These are phyloP conservation scores for Sporisorium scitamineum DNA, from an alignment of 1,284 basidiomycete genomes.

Conservation along the genomic window DNA sequence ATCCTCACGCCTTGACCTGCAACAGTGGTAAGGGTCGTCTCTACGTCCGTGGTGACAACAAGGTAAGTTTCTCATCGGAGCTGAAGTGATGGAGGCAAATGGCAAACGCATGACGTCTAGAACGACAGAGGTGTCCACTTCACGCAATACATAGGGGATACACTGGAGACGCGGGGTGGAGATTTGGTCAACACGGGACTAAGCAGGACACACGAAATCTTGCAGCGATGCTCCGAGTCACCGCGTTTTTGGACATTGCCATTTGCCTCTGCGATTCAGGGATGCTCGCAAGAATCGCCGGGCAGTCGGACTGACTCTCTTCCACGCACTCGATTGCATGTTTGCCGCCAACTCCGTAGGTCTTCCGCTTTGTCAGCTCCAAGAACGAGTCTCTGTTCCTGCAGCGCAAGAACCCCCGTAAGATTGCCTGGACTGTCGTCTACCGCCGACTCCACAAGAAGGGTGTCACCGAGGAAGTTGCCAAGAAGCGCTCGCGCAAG, in stretches of 20 bases:
- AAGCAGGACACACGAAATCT: not conserved
- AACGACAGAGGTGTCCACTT: not conserved
- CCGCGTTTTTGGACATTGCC: not conserved
- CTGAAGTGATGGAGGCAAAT: not conserved
- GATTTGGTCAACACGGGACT: not conserved
- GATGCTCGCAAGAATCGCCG: not conserved
- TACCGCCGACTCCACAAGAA: conserved; percentile 99
- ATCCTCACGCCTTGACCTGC: conserved; percentile 9
- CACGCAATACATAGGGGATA: not conserved
- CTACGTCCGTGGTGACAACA: conserved; percentile 69
- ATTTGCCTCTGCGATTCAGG: not conserved
- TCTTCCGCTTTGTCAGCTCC: conserved; percentile 68
- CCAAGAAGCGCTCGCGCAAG: conserved; percentile 97
- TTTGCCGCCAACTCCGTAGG: conserved; percentile 26
- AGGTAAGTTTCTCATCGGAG: conserved; percentile 51
- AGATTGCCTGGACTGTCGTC: conserved; percentile 97
- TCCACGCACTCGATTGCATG: not conserved
- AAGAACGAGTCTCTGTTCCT: conserved; percentile 93
- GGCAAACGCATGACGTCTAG: not conserved
- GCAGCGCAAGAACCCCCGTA: conserved; percentile 99
- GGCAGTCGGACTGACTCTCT: conserved; percentile 2
- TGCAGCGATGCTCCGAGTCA: not conserved
- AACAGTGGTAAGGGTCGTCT: conserved; percentile 67
- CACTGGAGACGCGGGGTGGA: not conserved
- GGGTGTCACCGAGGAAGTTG: conserved; percentile 97